phyloP scores from a whole-genome alignment of 2,329 filamentous ascomycete species.

The Thelonectria discophora region DNA sequence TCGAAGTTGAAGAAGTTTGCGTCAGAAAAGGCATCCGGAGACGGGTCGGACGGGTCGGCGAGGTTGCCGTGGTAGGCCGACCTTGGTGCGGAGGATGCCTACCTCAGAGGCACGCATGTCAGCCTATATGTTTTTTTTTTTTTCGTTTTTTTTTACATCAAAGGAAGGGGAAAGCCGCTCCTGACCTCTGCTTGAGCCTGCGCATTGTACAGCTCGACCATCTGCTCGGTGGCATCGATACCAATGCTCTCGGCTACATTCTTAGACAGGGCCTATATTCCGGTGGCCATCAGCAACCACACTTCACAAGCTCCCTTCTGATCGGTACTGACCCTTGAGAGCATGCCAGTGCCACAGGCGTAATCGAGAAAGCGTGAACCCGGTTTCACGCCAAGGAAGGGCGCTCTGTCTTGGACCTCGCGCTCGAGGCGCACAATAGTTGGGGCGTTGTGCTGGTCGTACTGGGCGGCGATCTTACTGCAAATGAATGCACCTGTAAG shows the following conservation, averaged over 20 bases:
- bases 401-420: constrained; percentile 60
- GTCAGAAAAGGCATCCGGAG: constrained; percentile 64
- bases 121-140: too few species aligned
- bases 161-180: background rate
- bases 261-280: constrained; percentile 34
- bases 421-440: constrained; percentile 62
- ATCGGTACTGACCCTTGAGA: constrained; percentile 65
- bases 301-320: background rate
- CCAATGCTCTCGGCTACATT: constrained; percentile 66
- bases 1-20: constrained; percentile 76
- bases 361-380: constrained; percentile 73
- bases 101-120: too few species aligned
- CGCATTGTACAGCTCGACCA: constrained; percentile 74
- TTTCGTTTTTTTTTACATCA: too few species aligned
- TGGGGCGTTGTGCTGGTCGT: constrained; percentile 63
- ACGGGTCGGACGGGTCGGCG: constrained; percentile 53
- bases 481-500: constrained; percentile 32
- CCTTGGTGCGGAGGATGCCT: constrained; percentile 57
- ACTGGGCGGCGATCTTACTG: constrained; percentile 45
- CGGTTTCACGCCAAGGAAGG: constrained; percentile 67
- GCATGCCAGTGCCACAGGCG: constrained; percentile 75
- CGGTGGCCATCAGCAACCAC: constrained; percentile 9
- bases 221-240: constrained; percentile 75
- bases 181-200: constrained; percentile 63
- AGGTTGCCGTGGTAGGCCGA: constrained; percentile 67